Conservation (phyloP, 2,329 filamentous ascomycete species). For the Neofusicoccum parvum region DNA sequence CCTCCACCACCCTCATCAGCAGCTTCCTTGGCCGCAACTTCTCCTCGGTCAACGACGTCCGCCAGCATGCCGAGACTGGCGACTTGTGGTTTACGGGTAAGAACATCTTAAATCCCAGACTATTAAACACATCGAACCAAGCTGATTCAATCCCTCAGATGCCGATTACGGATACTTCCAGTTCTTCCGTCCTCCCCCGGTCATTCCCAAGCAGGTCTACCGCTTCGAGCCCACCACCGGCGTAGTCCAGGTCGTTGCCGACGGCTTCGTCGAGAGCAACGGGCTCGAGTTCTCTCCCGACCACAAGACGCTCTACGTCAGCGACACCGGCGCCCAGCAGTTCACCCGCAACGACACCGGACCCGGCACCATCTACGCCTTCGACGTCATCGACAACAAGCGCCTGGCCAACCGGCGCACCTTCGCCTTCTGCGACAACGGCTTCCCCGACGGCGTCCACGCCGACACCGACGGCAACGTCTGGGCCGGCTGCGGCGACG, state of each 20-base stretch:
- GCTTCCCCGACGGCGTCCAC: slow-evolving; percentile 63
- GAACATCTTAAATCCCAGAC: slow-evolving; percentile 39
- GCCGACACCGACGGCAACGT: slow-evolving; percentile 58
- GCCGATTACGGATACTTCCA: slow-evolving; percentile 40
- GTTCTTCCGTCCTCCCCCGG: slow-evolving; percentile 33
- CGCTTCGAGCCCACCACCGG: slow-evolving; percentile 47
- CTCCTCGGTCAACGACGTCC: slow-evolving; percentile 46
- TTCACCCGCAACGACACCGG: slow-evolving; percentile 38
- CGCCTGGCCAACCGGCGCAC: slow-evolving; percentile 41
- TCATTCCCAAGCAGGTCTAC: slow-evolving; percentile 43
- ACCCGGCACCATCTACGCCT: slow-evolving; percentile 47
- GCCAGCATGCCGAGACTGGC: slow-evolving; percentile 45
- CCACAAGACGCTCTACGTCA: slow-evolving; percentile 48
- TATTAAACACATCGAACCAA: slow-evolving; percentile 52
- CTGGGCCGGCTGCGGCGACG: slow-evolving; percentile 58
- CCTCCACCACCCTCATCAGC: slow-evolving; percentile 45
- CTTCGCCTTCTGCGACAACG: slow-evolving; percentile 59
- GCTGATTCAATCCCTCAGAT: slow-evolving; percentile 54
- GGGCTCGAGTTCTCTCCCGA: slow-evolving; percentile 50
- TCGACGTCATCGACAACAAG: slow-evolving; percentile 43
- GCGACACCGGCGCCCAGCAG: slow-evolving; percentile 41
- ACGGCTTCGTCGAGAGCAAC: slow-evolving; percentile 47
- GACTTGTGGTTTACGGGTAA: slow-evolving; percentile 55
- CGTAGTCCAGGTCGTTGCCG: slow-evolving; percentile 44
- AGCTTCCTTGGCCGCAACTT: slow-evolving; percentile 53